Conservation (phyloP, 2,329 filamentous ascomycete genomes). For the Dothideomycetidae sp. region DNA sequence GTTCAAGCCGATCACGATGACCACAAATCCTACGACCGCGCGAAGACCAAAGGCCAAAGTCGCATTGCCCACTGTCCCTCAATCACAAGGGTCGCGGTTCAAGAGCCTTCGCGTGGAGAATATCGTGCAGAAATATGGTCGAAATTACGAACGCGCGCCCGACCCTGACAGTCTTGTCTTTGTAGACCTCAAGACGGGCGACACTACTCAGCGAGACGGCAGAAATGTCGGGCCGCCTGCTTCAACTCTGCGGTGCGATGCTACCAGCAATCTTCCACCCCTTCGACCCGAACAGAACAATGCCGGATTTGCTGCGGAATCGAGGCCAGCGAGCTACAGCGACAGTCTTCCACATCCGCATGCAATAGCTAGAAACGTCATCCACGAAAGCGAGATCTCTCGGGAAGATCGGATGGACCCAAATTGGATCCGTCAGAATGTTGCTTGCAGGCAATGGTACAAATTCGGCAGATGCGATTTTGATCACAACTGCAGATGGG, state of each 20-base stretch:
- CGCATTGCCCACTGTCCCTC: conserved; percentile 14
- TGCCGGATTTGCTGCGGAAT: too few relatives aligned
- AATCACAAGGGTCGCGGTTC: conserved; percentile 14
- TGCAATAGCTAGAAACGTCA: too few relatives aligned
- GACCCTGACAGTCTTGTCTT: conserved; percentile 16
- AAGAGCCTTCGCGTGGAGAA: conserved; percentile 14
- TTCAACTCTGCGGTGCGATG: too few relatives aligned
- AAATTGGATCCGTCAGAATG: not conserved
- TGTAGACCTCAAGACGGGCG: conserved; percentile 20
- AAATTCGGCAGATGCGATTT: conserved; percentile 7
- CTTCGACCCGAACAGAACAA: too few relatives aligned
- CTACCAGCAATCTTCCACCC: too few relatives aligned
- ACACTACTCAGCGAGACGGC: too few relatives aligned
- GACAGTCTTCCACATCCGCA: too few relatives aligned
- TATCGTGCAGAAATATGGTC: conserved; percentile 14
- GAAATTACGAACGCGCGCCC: conserved; percentile 17
- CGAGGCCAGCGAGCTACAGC: too few relatives aligned
- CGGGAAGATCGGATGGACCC: not conserved
- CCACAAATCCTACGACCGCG: conserved; percentile 1
- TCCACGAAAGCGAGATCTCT: too few relatives aligned
- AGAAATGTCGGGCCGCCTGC: too few relatives aligned
- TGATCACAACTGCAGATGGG: conserved; percentile 1
- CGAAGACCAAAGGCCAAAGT: too few relatives aligned
- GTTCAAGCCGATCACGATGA: conserved; percentile 7
- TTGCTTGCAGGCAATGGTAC: conserved; percentile 5